phyloP scores from a whole-genome alignment of 768 basidiomycete genomes.

The Coprinellus micaceus region DNA sequence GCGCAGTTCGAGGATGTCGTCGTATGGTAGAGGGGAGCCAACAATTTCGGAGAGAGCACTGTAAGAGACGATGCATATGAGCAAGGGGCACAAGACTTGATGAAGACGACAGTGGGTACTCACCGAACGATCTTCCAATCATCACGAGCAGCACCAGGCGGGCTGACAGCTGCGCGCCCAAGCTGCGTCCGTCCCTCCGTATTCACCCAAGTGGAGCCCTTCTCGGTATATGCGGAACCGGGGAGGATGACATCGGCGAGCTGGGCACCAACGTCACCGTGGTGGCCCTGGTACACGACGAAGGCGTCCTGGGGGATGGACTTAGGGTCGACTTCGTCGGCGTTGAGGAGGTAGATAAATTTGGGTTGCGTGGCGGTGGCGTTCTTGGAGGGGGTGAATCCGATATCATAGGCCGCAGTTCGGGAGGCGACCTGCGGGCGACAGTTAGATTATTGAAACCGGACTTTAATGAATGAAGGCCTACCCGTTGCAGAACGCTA shows the following conservation, averaged over 20 bases:
- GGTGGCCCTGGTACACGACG: conserved; percentile 98
- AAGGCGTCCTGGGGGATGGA: conserved; percentile 90
- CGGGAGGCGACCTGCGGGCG: conserved; percentile 75
- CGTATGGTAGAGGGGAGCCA: conserved; percentile 82
- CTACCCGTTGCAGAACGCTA: conserved; percentile 85
- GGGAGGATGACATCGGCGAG: conserved; percentile 97
- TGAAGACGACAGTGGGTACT: conserved; percentile 13
- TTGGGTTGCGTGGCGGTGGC: conserved; percentile 79
- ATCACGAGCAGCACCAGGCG: conserved; percentile 93
- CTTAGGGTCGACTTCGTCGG: conserved; percentile 87
- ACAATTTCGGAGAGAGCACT: conserved; percentile 89
- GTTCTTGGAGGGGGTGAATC: conserved; percentile 82
- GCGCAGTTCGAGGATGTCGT: conserved; percentile 76
- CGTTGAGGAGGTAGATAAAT: conserved; percentile 94
- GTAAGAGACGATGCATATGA: not conserved
- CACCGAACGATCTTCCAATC: conserved; percentile 97
- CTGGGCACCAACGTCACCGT: conserved; percentile 94
- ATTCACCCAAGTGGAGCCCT: conserved; percentile 89
- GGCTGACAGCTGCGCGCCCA: conserved; percentile 85
- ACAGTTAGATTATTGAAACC: conserved; percentile 1
- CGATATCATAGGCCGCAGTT: conserved; percentile 90
- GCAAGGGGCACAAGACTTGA: not conserved
- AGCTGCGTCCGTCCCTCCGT: conserved; percentile 92
- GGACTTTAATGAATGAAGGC: conserved; percentile 23
- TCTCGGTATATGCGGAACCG: conserved; percentile 91